Conservation (phyloP, 306 rosid genomes). For the Pyrus communis region DNA sequence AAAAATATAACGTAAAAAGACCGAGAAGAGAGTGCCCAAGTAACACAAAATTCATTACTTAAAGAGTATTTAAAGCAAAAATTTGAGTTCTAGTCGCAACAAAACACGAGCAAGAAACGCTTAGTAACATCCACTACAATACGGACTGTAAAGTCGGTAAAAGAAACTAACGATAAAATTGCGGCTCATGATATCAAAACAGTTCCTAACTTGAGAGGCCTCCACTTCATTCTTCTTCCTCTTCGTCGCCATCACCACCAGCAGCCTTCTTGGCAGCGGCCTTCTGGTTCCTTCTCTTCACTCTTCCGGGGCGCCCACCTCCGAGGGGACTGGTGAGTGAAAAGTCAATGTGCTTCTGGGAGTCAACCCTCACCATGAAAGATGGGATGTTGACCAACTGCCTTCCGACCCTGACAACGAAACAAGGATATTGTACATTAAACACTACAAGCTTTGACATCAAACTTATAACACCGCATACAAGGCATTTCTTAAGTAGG, state of each 20-base stretch:
- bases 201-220: neutral
- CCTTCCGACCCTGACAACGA: slow-evolving; percentile 18
- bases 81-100: neutral
- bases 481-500: neutral
- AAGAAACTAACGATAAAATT: neutral
- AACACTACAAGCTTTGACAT: neutral
- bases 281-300: slow-evolving; percentile 38
- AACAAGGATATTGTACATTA: neutral
- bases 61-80: neutral
- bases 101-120: neutral
- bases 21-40: too few relatives aligned
- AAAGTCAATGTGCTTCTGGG: slow-evolving; percentile 26
- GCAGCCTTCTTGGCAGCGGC: slow-evolving; percentile 38
- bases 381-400: slow-evolving; percentile 27
- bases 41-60: slow-evolving; percentile 6
- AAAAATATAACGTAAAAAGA: too few relatives aligned
- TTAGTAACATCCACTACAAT: slow-evolving; percentile 5
- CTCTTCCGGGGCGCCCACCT: slow-evolving; percentile 30
- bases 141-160: neutral
- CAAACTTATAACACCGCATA: too few relatives aligned
- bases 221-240: slow-evolving; percentile 27
- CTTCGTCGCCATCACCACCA: slow-evolving; percentile 36
- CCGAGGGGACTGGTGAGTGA: slow-evolving; percentile 25
- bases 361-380: slow-evolving; percentile 23
- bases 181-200: neutral